Evolutionary conservation across 345 rosid genomes (phyloP).

Genomic region (Rhizophora apiculata): DNA sequence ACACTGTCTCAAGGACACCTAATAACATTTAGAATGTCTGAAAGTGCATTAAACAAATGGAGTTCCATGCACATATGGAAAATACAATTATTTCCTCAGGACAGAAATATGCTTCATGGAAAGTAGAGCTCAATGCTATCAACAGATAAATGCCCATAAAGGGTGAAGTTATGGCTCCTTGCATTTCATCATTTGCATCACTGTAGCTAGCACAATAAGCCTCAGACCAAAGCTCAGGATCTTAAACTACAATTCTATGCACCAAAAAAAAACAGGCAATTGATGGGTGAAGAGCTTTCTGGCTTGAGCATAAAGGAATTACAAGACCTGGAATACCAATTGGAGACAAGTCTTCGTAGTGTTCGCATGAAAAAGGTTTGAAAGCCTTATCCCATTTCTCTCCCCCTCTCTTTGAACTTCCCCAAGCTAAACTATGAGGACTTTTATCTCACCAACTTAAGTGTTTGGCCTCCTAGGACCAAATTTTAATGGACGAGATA

Average conservation of each 20-base stretch:
- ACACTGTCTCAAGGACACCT: background rate
- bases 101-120: background rate
- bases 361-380: slow-evolving; percentile 64
- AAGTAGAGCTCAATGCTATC: background rate
- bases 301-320: slow-evolving; percentile 47
- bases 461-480: slow-evolving; percentile 42
- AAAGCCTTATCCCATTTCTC: slow-evolving; percentile 3
- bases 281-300: slow-evolving; percentile 80
- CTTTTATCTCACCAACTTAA: slow-evolving; percentile 11
- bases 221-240: background rate
- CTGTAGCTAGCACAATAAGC: background rate
- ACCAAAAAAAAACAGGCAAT: slow-evolving; percentile 43
- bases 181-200: background rate
- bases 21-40: no score
- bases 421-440: slow-evolving; percentile 1
- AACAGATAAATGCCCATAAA: background rate
- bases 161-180: background rate
- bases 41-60: no score
- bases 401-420: slow-evolving; percentile 8
- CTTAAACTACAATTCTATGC: slow-evolving; percentile 12
- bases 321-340: slow-evolving; percentile 54
- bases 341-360: slow-evolving; percentile 51
- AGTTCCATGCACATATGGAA: background rate
- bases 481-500: slow-evolving; percentile 57
- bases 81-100: background rate